Base-by-base conservation (phyloP, 352 stramenopile genomes). In the Phytophthora megakarya region DNA sequence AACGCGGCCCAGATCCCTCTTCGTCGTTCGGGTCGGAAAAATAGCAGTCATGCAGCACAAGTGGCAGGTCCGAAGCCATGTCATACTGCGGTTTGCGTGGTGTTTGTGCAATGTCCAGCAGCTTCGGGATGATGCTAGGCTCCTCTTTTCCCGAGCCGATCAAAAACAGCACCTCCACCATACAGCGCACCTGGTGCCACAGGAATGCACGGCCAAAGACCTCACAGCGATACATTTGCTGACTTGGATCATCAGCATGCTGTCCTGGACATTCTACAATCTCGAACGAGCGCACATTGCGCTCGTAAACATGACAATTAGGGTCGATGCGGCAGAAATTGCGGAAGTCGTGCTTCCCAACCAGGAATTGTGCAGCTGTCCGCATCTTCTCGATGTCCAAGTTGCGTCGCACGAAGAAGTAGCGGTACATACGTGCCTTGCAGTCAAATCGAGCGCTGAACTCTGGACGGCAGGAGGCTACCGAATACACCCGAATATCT, bases 261-360 rank as follows among this genome's bases (percentile, higher is more conserved):
- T 83, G 59, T 38, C 74, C 75, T 16, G 79, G 58, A 22, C 86
- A 96, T 46, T 78, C 32, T n/a, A 96, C 65, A 46, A 99, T 88
- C 33, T 90, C 57, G 30, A 94, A 93, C 44, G 83, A 93, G 9
- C 56, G 40, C 28, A 97, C 88, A 32, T 73, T 72, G 25, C 97
- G 86, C 72, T 93, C 82, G 78, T 98, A 99, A 65, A 98, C 98
- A 46, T 95, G 95, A 23, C 98, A 97, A 56, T 98, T 98, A 8
- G 95, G 86, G 78, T 99, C 97, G 75, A 99, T 99, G 67, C 99
- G 99, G 70, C 97, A 99, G 60, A 99, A 98, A 70, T 99, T 99
- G 48, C 98, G 92, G 76, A 98, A 99, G 76, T 99, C 98, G 72
- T 99, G 96, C 46, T 90, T 81, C 10, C 98, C 98, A 4, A 98